Percentiles rank a stretch among this genome's conserved stretches.
phyloP scores from a whole-genome alignment of 495 filamentous ascomycete genomes.

The Hypoxylon rickii region DNA sequence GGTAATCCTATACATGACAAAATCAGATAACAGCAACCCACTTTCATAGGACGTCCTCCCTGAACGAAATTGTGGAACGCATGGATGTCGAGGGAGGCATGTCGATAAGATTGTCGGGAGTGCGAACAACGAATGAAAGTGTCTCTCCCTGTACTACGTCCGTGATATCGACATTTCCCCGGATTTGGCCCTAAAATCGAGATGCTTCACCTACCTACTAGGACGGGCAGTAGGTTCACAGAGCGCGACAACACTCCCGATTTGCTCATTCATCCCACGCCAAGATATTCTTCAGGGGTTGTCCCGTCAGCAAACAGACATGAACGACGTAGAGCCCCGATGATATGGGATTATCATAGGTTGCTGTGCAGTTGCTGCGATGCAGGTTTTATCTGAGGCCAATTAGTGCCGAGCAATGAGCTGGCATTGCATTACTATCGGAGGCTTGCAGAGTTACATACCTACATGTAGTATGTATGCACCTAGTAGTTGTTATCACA shows the following conservation, averaged over 20 bases:
- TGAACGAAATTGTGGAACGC: neutral
- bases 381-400: constrained; percentile 31
- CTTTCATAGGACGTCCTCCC: neutral
- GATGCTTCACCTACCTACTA: constrained; percentile 4
- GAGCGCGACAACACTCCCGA: neutral
- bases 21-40: neutral
- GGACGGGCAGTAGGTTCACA: neutral
- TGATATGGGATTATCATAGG: constrained; percentile 17
- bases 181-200: constrained; percentile 1
- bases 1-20: no score
- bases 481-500: constrained; percentile 23
- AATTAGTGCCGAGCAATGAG: constrained; percentile 31
- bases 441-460: neutral
- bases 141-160: constrained; percentile 9
- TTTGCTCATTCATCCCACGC: constrained; percentile 23
- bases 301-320: constrained; percentile 5
- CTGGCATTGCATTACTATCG: constrained; percentile 27
- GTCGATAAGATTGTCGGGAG: neutral
- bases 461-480: no score
- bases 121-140: no score
- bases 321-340: constrained; percentile 9
- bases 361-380: constrained; percentile 15
- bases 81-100: neutral
- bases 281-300: constrained; percentile 10
- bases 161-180: constrained; percentile 13